phyloP scores from a whole-genome alignment of 23 red algal genomes.

The Gracilaria caudata region DNA sequence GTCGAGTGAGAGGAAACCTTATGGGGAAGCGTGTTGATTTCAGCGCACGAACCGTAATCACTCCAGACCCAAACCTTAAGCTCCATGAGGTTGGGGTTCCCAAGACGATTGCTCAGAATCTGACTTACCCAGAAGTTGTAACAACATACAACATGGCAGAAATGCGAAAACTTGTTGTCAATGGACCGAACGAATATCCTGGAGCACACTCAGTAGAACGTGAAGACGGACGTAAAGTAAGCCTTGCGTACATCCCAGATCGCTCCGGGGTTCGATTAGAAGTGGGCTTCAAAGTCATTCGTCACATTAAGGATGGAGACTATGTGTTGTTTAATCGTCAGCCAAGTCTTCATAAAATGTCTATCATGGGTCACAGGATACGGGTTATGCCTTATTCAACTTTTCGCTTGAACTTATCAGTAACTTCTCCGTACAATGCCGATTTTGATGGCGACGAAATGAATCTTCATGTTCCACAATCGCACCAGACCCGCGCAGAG shows the following conservation, averaged over 20 bases:
- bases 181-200: constrained; percentile 95
- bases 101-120: constrained; percentile 86
- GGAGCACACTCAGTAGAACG: constrained; percentile 90
- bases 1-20: constrained; percentile 94
- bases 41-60: constrained; percentile 98
- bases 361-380: constrained; percentile 99
- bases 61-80: constrained; percentile 91
- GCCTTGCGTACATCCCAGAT: constrained; percentile 73
- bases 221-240: constrained; percentile 79
- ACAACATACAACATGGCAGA: constrained; percentile 88
- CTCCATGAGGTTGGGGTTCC: constrained; percentile 98
- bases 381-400: constrained; percentile 98
- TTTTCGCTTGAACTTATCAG: constrained; percentile 96
- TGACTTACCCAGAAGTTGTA: constrained; percentile 96
- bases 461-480: constrained; percentile 99
- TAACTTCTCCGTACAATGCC: constrained; percentile 98
- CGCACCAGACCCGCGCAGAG: constrained; percentile 86
- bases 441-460: constrained; percentile 99
- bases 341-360: constrained; percentile 98
- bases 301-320: constrained; percentile 95
- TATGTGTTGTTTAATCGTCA: constrained; percentile 98
- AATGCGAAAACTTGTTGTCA: constrained; percentile 77
- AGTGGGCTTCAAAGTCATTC: constrained; percentile 90
- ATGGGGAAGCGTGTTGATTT: constrained; percentile 99
- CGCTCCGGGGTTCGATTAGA: constrained; percentile 82